Base-by-base conservation (phyloP, 1,139 yeast genomes). In the Yamadazyma oceani region DNA sequence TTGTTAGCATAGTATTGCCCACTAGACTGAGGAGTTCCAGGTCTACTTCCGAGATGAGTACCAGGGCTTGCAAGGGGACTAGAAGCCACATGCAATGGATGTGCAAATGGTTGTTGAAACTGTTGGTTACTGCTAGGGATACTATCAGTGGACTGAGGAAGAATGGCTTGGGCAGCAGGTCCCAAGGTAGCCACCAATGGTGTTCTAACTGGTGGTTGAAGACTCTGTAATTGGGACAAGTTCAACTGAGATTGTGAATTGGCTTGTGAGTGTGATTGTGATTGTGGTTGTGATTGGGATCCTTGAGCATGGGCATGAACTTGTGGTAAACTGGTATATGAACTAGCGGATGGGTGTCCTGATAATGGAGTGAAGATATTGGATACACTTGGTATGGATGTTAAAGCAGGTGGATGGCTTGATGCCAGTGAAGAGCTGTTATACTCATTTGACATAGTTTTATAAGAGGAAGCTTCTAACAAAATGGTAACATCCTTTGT, bases 401-500 rank as follows among this genome's bases (percentile, higher is more conserved):
- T 45, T 31, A 62, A 49, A 17, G 50, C 51, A 7, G 66, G 63
- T 2, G 62, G 63, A 25, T 48, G 56, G n/a, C 39, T 27, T 16
- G 44, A 33, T 9, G 46, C 25, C 6, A 38, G 34, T 9, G 55
- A 35, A 2, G 54, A 58, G 9, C 56, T 46, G 2, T 64, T 49
- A 10, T 5, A 19, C 4, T 58, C 64, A 25, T 51, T 49, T 1
- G 70, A 51, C 54, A 69, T 63, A 4, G 67, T 45, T 42, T 65
- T 67, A 44, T 69, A 70, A 1, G 74, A 64, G 0, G 75, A 68
- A 5, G 66, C 65, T 54, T 89, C 96, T 33, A 89, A 63, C 49
- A 86, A 69, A 11, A 86, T 80, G 0, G 97, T 89, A 10, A 90
- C 86, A 51, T 90, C 97, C 54, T 90, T 90, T 2, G 96, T 87